These are phyloP conservation scores for Chlamydomonas incerta DNA, from an alignment of 139 green algal species.

Conservation along the genomic window DNA sequence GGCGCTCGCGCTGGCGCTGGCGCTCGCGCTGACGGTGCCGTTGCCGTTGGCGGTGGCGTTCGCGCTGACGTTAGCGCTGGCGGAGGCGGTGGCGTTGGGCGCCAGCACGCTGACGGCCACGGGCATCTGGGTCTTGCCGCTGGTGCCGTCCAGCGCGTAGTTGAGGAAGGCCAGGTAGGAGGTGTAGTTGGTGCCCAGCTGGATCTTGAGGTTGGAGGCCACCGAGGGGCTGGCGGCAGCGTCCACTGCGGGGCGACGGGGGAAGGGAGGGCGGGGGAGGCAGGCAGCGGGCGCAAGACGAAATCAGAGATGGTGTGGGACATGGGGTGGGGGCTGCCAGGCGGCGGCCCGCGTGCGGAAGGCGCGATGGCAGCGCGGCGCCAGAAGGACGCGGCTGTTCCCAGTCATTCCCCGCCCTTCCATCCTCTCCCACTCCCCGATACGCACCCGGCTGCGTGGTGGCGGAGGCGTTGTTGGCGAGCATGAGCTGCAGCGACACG, in stretches of 20 bases:
- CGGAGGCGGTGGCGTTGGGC: too few relatives aligned
- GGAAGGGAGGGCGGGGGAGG: background rate
- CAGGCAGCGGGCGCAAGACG: too few relatives aligned
- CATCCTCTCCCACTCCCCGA: too few relatives aligned
- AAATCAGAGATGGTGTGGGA: background rate
- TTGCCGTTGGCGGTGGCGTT: background rate
- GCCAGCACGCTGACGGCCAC: background rate
- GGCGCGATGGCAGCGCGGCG: too few relatives aligned
- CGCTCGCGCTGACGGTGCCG: background rate
- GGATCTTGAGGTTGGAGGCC: background rate
- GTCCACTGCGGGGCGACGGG: too few relatives aligned
- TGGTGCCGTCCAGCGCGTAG: background rate
- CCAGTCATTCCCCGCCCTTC: too few relatives aligned
- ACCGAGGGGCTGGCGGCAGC: too few relatives aligned
- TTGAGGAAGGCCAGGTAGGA: background rate
- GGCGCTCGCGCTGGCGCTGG: too few relatives aligned
- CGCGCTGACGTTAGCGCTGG: background rate
- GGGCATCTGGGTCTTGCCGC: background rate
- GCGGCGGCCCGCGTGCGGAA: too few relatives aligned
- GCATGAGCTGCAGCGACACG: constrained; percentile 1
- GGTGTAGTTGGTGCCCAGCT: background rate
- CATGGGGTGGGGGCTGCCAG: too few relatives aligned
- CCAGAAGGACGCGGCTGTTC: too few relatives aligned
- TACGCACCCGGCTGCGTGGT: background rate
- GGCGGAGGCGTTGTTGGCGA: constrained; percentile 4